Base-by-base conservation (phyloP, 2,329 filamentous ascomycete genomes). In the Xylariaceae sp. region DNA sequence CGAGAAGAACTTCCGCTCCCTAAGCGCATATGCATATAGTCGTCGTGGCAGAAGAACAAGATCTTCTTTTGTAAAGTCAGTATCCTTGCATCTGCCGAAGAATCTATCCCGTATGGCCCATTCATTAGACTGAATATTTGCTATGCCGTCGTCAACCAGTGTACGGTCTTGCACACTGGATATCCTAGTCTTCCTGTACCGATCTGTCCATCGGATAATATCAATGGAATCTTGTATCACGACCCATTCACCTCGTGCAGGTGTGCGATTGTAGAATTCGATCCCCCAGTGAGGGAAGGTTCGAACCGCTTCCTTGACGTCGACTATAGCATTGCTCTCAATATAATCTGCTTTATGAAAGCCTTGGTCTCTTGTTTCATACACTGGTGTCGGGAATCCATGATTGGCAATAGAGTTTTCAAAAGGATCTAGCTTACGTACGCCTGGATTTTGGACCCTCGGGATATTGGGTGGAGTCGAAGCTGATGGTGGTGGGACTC, bases 281-380 rank as follows among this genome's bases (percentile, higher is more conserved):
- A n/a, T n/a, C n/a, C n/a, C 3, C 36, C 24, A 20, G 5, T 15
- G 10, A 3, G 36, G 46, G 9, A 35, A 6, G 18, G 35, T 29
- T n/a, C 49, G 20, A 11, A 46, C 6, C 2, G 50, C 41, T 41
- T 53, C 50, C 20, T 46, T 35, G 4, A 46, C 40, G 26, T 53
- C 50, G 13, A 53, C 27, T 3, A 53, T 53, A 2, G 39, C 49
- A 18, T 52, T 29, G 32, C 49, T 47, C n/a, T 53, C 50, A 7
- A 53, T 41, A 11, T 46, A 53, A 10, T 33, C 37, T 2, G 33
- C 20, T 21, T 42, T 30, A 23, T 35, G 23, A 18, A 45, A 11
- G 2, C 20, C 40, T 4, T 2, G 8, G 27, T 37, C 33, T 24
- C 30, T 18, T 5, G 23, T 15, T 20, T 40, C 16, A n/a, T n/a